Evolutionary conservation across 768 basidiomycete species (phyloP).

Genomic region (Krasilnikovozyma curviuscula): DNA sequence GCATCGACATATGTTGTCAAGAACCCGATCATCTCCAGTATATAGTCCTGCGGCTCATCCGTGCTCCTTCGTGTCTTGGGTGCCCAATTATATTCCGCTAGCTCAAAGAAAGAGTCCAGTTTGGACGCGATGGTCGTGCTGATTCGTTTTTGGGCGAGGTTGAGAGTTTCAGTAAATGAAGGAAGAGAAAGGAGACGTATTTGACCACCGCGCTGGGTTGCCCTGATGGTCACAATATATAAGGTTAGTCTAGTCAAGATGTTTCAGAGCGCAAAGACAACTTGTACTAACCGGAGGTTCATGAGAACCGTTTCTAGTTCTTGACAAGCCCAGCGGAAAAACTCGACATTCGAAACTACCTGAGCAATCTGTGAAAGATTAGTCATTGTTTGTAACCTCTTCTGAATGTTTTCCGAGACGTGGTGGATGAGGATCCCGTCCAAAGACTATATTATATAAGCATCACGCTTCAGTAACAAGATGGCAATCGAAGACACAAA

Average conservation of each 20-base stretch:
- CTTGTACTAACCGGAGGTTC: constrained; percentile 38
- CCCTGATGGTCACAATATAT: constrained; percentile 31
- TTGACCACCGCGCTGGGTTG: constrained; percentile 62
- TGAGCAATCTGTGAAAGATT: constrained; percentile 82
- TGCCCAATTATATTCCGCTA: constrained; percentile 89
- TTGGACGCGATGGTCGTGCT: constrained; percentile 69
- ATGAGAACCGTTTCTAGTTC: constrained; percentile 74
- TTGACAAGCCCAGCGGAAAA: constrained; percentile 63
- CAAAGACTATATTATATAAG: constrained; percentile 40
- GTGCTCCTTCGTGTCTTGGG: constrained; percentile 32
- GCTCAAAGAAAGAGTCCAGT: constrained; percentile 84
- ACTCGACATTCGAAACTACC: constrained; percentile 77
- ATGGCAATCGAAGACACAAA: neutral
- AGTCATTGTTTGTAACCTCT: constrained; percentile 50
- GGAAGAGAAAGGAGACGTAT: constrained; percentile 34
- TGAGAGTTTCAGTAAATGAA: constrained; percentile 51
- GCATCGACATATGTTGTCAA: constrained; percentile 80
- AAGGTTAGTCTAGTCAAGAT: neutral
- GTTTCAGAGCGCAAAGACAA: neutral
- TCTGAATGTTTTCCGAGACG: constrained; percentile 55
- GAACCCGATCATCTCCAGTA: constrained; percentile 90
- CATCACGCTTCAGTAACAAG: neutral
- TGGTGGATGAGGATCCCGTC: constrained; percentile 55
- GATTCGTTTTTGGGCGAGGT: constrained; percentile 53
- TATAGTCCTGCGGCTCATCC: constrained; percentile 71